Base-by-base conservation (phyloP, 2,329 filamentous ascomycete species). In the Pezicula carpinea region DNA sequence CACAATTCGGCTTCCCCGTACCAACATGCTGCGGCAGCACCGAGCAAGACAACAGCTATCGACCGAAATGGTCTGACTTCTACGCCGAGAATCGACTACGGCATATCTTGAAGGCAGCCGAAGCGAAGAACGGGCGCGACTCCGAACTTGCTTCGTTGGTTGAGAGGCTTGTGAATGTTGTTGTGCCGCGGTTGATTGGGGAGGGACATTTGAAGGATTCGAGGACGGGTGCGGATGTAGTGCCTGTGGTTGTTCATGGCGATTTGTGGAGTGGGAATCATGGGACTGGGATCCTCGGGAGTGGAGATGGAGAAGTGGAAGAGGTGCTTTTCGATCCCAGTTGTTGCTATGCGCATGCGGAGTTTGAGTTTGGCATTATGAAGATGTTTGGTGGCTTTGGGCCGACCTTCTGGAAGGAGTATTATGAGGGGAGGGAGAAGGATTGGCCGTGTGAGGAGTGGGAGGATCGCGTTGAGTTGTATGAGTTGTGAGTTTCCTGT, bases 321-420 rank as follows among this genome's bases (percentile, higher is more conserved):
- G 84, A 90, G 54, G 80, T 96, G 1, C 80, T 95, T 1, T 96
- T 83, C 61, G 92, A 96, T 62, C 82, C 90, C 0, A 85, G 85
- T 2, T 78, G 82, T 35, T 87, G 86, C 53, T 96, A 95, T 61
- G 89, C 85, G 1, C 91, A 96, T 64, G 85, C 77, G 2, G 92
- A 97, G 70, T 96, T 85, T 65, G 92, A 96, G 56, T 70, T 95
- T 44, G 92, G 92, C 1, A 96, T 95, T 55, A 96, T 96, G 90
- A 80, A 78, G 43, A 95, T 96, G 90, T 97, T 96, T 75, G 91
- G 91, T 0, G 92, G 92, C 0, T 96, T 95, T 66, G 82, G 82
- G 1, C 59, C 65, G 0, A 65, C 61, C 1, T 95, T 96, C 59
- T 82, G 87, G 74, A 75, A 75, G 26, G 88, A 93, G 62, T 97